Evolutionary conservation across 2,329 filamentous ascomycete species (phyloP), one percentile per base, ranked within the genome.

Genomic region (Colletotrichum agaves): DNA sequence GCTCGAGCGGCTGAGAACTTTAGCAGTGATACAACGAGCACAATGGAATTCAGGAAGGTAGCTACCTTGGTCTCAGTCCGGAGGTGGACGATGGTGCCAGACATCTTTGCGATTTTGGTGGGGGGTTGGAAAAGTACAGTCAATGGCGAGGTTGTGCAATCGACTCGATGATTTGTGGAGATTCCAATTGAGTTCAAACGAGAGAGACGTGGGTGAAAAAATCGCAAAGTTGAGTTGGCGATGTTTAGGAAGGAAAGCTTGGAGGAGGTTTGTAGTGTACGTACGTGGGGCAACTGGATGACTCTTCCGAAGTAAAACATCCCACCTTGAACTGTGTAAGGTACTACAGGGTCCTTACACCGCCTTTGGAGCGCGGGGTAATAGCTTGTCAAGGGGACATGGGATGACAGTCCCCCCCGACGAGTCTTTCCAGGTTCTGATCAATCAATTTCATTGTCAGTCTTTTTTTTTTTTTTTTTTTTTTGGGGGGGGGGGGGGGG

Each of bases 31-130:
- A 44, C 17, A 19, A 11, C 19, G 15, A 8, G n/a, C 27, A 37
- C 10, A 37, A 37, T 37, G 11, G 35, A 37, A 12, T 8, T 37
- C 35, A 12, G 5, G 35, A 37, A n/a, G 19, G 10, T 17, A 49
- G 17, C 46, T 15, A 46, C 57, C 57, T 88, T 88, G 73, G 84
- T 85, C 78, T 89, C 87, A 69, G 87, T 84, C 69, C 87, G 84
- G 69, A 88, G 80, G 75, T 85, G 88, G 72, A 87, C 75, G 55
- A 74, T 61, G 15, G 68, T 65, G 35, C 43, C 56, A 39, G 71
- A 71, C 72, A 74, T 74, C 23, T 50, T 39, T 69, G 70, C 46
- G 35, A 21, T 47, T 41, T 41, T 12, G 17, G 49, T 50, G 37
- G 47, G 37, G 19, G 10, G 10, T 15, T 5, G 11, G 12, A 37